phyloP scores from a whole-genome alignment of 2,329 filamentous ascomycete genomes.

The Exophiala spinifera region DNA sequence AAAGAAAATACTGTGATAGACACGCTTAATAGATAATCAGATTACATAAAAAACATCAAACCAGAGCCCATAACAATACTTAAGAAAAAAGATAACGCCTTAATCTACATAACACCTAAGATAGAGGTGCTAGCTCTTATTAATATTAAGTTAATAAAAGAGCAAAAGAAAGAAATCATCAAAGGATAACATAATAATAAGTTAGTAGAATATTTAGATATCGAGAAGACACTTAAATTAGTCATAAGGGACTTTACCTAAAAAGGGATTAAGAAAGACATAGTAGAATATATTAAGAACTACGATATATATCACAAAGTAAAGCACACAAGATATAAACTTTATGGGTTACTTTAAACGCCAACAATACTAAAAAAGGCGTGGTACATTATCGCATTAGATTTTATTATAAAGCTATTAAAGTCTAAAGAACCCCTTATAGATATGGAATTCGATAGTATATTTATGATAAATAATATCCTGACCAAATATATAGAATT shows the following conservation, averaged over 20 bases:
- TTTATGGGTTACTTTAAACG: conserved; percentile 1
- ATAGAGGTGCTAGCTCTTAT: not conserved
- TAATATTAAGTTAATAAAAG: not conserved
- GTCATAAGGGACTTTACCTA: conserved; percentile 10
- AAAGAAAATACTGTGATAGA: conserved; percentile 11
- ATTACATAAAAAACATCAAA: conserved; percentile 11
- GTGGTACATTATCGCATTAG: not conserved
- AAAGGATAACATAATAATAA: conserved; percentile 6
- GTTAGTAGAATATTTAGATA: conserved; percentile 4
- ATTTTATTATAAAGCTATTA: conserved; percentile 8
- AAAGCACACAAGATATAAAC: conserved; percentile 14
- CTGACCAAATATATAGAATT: not conserved
- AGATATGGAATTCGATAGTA: not conserved
- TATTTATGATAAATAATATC: not conserved
- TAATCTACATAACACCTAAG: conserved; percentile 3
- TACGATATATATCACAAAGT: conserved; percentile 7
- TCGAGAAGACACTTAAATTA: conserved; percentile 18
- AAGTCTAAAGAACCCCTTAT: conserved; percentile 3
- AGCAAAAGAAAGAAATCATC: conserved; percentile 7
- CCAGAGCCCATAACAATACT: not conserved
- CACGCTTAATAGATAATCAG: conserved; percentile 10
- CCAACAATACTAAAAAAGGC: not conserved
- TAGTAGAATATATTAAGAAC: conserved; percentile 9
- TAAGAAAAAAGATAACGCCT: not conserved
- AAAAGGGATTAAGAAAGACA: conserved; percentile 9